phyloP scores from a whole-genome alignment of 257 asterid genomes.

The Nemophila menziesii region DNA sequence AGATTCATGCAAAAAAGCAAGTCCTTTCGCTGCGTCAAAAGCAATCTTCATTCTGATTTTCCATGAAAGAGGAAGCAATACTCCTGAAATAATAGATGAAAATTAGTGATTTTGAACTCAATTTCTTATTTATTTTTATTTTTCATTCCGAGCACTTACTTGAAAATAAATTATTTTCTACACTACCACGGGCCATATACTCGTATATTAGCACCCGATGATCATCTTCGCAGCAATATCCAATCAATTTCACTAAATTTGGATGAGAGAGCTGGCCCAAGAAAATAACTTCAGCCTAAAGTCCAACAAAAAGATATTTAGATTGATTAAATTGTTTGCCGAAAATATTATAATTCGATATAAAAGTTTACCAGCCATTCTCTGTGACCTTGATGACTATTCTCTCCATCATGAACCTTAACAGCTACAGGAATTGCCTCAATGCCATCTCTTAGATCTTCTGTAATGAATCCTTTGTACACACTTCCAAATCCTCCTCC shows the following conservation, averaged over 20 bases:
- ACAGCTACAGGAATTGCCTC: constrained; percentile 60
- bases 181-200: constrained; percentile 68
- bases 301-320: constrained; percentile 4
- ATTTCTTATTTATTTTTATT: background rate
- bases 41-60: constrained; percentile 79
- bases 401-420: constrained; percentile 88
- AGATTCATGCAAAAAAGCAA: constrained; percentile 81
- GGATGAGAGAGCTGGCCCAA: constrained; percentile 85
- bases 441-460: constrained; percentile 31
- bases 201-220: constrained; percentile 65
- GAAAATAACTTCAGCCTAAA: constrained; percentile 69
- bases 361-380: constrained; percentile 74
- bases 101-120: background rate
- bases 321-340: background rate
- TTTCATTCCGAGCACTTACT: constrained; percentile 25
- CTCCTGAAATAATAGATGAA: constrained; percentile 37
- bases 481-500: constrained; percentile 96
- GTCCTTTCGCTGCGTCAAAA: constrained; percentile 84
- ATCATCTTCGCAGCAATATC: constrained; percentile 68
- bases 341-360: constrained; percentile 1
- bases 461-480: constrained; percentile 63
- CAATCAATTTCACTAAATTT: constrained; percentile 63
- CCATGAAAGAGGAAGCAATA: constrained; percentile 84
- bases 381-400: constrained; percentile 87
- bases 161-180: constrained; percentile 61